phyloP scores from a whole-genome alignment of 306 rosid species.

The Glycyrrhiza uralensis region DNA sequence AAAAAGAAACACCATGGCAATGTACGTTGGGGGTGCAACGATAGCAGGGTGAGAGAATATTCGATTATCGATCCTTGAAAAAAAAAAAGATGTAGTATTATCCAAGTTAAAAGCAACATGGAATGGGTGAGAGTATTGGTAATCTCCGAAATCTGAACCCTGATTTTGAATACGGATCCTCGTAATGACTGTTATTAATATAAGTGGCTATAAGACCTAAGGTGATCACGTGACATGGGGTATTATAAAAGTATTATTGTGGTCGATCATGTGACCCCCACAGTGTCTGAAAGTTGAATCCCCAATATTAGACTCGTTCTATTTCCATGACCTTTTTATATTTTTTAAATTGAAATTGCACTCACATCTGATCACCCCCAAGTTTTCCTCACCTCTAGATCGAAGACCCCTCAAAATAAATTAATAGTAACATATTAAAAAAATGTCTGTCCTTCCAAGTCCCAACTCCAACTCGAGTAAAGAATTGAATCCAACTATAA shows the following conservation, averaged over 20 bases:
- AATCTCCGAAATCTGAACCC: constrained; percentile 8
- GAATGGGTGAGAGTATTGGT: background rate
- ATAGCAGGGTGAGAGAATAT: constrained; percentile 23
- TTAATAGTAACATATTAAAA: background rate
- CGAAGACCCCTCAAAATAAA: constrained; percentile 14
- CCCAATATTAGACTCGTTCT: constrained; percentile 24
- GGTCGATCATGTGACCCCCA: constrained; percentile 37
- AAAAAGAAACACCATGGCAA: background rate
- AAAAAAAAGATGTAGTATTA: background rate
- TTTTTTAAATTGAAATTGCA: constrained; percentile 10
- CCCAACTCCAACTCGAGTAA: constrained; percentile 33
- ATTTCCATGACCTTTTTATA: constrained; percentile 11
- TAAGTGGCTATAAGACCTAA: constrained; percentile 23
- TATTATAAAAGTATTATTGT: constrained; percentile 8
- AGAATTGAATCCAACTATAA: constrained; percentile 35
- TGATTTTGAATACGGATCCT: constrained; percentile 10
- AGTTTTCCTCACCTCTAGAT: constrained; percentile 30
- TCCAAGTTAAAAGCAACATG: constrained; percentile 25
- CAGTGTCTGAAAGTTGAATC: constrained; percentile 37
- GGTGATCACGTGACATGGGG: constrained; percentile 34
- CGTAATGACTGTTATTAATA: constrained; percentile 4
- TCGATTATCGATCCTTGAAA: background rate
- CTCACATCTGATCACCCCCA: constrained; percentile 4
- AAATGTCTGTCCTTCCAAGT: constrained; percentile 27
- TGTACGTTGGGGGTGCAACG: constrained; percentile 9